These are phyloP conservation scores for Coprinopsis cinerea DNA, from an alignment of 768 basidiomycete species.

Conservation along the genomic window DNA sequence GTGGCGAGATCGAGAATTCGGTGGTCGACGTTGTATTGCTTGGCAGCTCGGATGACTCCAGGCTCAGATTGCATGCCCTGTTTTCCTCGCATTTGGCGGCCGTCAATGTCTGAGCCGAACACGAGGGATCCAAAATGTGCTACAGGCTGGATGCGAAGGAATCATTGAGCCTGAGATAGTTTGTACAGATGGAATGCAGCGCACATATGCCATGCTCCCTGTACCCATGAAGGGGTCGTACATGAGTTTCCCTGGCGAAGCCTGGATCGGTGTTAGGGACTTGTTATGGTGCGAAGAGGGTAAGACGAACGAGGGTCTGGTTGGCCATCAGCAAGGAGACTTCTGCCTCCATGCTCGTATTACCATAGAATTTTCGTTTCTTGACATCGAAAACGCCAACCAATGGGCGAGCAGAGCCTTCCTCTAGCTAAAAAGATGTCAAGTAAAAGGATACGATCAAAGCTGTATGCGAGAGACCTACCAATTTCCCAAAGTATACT, in stretches of 20 bases:
- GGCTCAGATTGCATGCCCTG: constrained; percentile 43
- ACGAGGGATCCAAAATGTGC: constrained; percentile 85
- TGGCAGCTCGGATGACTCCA: constrained; percentile 75
- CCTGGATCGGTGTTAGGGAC: constrained; percentile 35
- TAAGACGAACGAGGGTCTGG: constrained; percentile 66
- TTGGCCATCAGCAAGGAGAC: constrained; percentile 96
- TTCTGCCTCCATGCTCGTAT: constrained; percentile 97
- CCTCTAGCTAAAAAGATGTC: constrained; percentile 34
- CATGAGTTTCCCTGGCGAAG: constrained; percentile 80
- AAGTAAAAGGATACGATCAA: too few relatives aligned
- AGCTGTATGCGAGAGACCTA: too few relatives aligned
- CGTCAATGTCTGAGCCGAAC: constrained; percentile 94
- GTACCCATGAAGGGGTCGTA: constrained; percentile 97
- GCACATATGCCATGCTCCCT: constrained; percentile 84
- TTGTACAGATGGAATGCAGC: constrained; percentile 14
- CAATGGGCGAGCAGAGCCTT: constrained; percentile 64
- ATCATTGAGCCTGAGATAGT: not conserved
- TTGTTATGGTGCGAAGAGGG: too few relatives aligned
- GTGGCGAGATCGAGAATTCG: constrained; percentile 81
- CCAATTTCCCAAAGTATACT: constrained; percentile 84
- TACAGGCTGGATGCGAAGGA: constrained; percentile 49
- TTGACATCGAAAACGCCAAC: constrained; percentile 79
- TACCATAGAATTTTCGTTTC: constrained; percentile 85
- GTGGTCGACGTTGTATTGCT: constrained; percentile 72
- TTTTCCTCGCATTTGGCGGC: constrained; percentile 95